Percentiles rank a stretch among this genome's conserved stretches.
Evolutionary conservation across 1,139 yeast genomes (phyloP).

Genomic region (Pichia sp.): DNA sequence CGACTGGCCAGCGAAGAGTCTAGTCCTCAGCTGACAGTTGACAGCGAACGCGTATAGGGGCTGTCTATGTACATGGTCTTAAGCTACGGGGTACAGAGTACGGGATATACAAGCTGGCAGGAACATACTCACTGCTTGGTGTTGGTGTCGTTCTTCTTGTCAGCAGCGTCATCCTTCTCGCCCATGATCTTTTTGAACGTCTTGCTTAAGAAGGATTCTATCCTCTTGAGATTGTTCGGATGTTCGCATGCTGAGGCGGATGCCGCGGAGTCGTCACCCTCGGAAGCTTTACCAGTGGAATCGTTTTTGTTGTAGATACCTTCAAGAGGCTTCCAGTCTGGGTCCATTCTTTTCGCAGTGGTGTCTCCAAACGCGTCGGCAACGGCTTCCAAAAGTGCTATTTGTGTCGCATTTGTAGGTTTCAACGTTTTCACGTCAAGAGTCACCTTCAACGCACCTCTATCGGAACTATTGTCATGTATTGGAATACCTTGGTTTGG

Average conservation of each 20-base stretch:
- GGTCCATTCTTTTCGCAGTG: conserved; percentile 64
- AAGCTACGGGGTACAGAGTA: too few species aligned
- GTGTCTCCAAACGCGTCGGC: conserved; percentile 86
- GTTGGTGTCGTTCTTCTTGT: conserved; percentile 4
- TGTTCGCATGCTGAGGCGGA: conserved; percentile 35
- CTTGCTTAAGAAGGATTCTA: conserved; percentile 56
- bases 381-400: conserved; percentile 86
- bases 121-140: too few species aligned
- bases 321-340: conserved; percentile 45
- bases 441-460: conserved; percentile 79
- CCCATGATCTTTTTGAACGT: conserved; percentile 47
- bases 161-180: conserved; percentile 14
- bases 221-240: conserved; percentile 50
- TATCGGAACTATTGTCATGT: conserved; percentile 38
- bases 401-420: conserved; percentile 82
- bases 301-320: conserved; percentile 3
- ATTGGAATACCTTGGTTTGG: conserved; percentile 88
- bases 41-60: too few species aligned
- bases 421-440: conserved; percentile 65
- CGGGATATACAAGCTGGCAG: too few species aligned
- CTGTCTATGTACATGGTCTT: too few species aligned
- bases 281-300: neutral
- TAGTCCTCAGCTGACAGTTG: too few species aligned
- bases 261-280: neutral
- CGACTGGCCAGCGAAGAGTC: too few species aligned